Percentiles rank a stretch among this genome's conserved stretches.
Conservation (phyloP, 2,329 filamentous ascomycete genomes). For the Colletotrichum endophyticum region DNA sequence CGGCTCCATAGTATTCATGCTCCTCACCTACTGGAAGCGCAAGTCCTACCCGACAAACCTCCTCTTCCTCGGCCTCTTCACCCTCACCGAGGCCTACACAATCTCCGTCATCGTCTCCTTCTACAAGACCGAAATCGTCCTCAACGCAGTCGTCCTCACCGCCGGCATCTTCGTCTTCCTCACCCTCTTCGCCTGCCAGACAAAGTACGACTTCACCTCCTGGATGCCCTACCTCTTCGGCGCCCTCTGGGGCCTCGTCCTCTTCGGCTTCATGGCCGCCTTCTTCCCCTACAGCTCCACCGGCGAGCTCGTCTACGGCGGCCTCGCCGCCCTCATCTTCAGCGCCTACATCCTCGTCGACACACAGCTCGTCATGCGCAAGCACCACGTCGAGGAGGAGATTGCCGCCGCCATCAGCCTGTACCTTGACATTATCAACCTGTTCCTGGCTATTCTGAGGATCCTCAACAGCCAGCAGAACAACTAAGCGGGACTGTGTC, state of each 20-base stretch:
- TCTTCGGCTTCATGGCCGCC: constrained; percentile 90
- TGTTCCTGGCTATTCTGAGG: constrained; percentile 93
- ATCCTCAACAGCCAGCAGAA: constrained; percentile 97
- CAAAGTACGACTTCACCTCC: constrained; percentile 96
- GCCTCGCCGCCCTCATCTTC: constrained; percentile 84
- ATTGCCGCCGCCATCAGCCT: constrained; percentile 94
- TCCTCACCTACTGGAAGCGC: constrained; percentile 93
- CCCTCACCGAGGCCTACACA: constrained; percentile 89
- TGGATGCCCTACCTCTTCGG: constrained; percentile 98
- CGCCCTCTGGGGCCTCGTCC: constrained; percentile 83
- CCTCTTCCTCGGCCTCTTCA: constrained; percentile 89
- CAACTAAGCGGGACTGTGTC: constrained; percentile 62
- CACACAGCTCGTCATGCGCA: constrained; percentile 92
- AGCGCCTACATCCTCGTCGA: constrained; percentile 95
- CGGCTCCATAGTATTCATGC: constrained; percentile 82
- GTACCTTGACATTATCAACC: constrained; percentile 95
- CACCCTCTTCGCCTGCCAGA: constrained; percentile 92
- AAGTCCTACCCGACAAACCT: constrained; percentile 96
- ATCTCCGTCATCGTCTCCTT: constrained; percentile 93
- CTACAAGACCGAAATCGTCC: constrained; percentile 82
- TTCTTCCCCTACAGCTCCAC: constrained; percentile 88
- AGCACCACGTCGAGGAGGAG: constrained; percentile 98
- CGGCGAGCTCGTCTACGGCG: constrained; percentile 85
- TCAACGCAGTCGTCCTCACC: constrained; percentile 90
- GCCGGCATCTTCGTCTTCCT: constrained; percentile 81